Evolutionary conservation across 2,329 filamentous ascomycete species (phyloP).

Genomic region (Neofusicoccum ribis): DNA sequence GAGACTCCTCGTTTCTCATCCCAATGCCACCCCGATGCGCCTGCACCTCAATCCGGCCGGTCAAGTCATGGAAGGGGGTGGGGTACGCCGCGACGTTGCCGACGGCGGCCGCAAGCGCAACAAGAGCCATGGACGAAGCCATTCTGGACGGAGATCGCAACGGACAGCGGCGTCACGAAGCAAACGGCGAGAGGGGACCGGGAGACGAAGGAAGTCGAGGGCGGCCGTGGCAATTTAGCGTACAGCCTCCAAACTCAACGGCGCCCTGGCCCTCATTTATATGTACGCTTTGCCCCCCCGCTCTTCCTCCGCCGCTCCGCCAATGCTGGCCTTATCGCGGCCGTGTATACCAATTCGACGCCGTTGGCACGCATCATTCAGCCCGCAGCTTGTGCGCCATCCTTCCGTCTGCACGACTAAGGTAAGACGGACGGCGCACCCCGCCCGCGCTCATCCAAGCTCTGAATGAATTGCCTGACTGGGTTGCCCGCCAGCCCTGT

Average conservation of each 20-base stretch:
- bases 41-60: conserved; percentile 23
- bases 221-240: too few relatives aligned
- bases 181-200: not conserved
- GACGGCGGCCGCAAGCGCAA: not conserved
- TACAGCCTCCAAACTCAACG: not conserved
- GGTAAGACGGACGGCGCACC: too few relatives aligned
- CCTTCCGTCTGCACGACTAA: too few relatives aligned
- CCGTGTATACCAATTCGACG: too few relatives aligned
- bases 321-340: not conserved
- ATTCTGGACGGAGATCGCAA: not conserved
- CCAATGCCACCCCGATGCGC: conserved; percentile 28
- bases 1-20: conserved; percentile 24
- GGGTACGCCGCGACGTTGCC: not conserved
- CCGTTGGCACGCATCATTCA: not conserved
- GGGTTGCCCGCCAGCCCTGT: not conserved
- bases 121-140: not conserved
- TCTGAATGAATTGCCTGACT: not conserved
- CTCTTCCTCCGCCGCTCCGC: not conserved
- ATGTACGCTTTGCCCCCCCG: not conserved
- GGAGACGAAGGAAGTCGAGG: not conserved
- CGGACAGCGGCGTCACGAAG: not conserved
- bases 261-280: not conserved
- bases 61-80: not conserved
- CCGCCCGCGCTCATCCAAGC: too few relatives aligned
- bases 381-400: conserved; percentile 9